Conservation (phyloP, 2,329 filamentous ascomycete species). For the Westerdykella aurantiaca region DNA sequence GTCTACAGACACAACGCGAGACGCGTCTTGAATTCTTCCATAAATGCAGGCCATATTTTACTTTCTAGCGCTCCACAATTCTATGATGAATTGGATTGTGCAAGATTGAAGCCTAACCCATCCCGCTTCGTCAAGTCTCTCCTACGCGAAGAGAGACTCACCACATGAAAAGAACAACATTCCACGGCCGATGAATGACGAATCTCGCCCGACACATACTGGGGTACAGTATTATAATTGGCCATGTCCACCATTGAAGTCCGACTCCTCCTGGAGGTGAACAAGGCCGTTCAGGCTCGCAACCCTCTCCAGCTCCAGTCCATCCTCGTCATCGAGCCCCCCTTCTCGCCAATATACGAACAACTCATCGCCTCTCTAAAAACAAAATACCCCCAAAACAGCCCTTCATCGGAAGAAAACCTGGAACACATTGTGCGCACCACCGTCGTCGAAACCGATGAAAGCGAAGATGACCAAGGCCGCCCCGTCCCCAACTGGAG, state of each 20-base stretch:
- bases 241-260: constrained; percentile 14
- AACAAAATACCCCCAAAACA: constrained; percentile 18
- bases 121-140: too few species aligned
- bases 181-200: too few species aligned
- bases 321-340: constrained; percentile 28
- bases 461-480: constrained; percentile 57
- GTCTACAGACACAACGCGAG: too few species aligned
- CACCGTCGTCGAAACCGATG: constrained; percentile 38
- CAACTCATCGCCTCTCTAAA: constrained; percentile 24
- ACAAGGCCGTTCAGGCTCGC: constrained; percentile 19
- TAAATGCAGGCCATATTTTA: too few species aligned
- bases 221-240: not conserved
- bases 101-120: too few species aligned
- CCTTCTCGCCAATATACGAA: constrained; percentile 22
- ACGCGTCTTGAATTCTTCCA: too few species aligned
- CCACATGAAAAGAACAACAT: too few species aligned
- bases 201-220: too few species aligned
- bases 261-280: constrained; percentile 24
- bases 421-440: constrained; percentile 21
- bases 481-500: constrained; percentile 58
- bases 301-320: constrained; percentile 20
- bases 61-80: too few species aligned
- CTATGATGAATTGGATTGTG: too few species aligned
- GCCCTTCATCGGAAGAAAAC: constrained; percentile 13
- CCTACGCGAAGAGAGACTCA: too few species aligned